Evolutionary conservation across 2,329 filamentous ascomycete genomes (phyloP), one percentile per base, ranked within the genome.

Genomic region (Phaeosphaeriaceae sp.): DNA sequence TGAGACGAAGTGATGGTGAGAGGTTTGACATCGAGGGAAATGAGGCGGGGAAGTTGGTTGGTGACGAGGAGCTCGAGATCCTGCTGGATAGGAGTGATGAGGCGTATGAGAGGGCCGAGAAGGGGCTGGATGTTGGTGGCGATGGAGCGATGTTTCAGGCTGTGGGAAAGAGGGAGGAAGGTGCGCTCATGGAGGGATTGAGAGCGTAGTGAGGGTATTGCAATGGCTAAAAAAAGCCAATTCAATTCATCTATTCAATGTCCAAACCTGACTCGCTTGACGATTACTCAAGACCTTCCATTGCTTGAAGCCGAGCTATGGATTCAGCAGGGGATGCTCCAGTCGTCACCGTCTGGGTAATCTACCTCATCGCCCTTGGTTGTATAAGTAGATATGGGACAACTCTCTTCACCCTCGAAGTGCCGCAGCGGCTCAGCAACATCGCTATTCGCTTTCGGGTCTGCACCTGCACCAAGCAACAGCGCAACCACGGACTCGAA

Each of bases 81-180:
- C 75, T 99, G 52, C 91, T 92, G 46, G 93, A 98, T 78, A 82
- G 93, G 24, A 87, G 84, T 62, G 83, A 85, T 48, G 86, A 88
- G 68, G 88, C 88, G 2, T 90, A 89, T 78, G 86, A 85, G 41
- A 84, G 86, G 54, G 93, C 93, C 1, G 92, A 94, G 58, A 90
- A 87, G 70, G 93, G 93, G 0, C 77, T 91, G 49, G 92, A 92
- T 67, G 85, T 89, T 66, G 88, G 88, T 1, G 89, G 86, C 50
- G 85, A 82, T 7, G 82, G 80, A 0, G 65, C 73, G 48, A 77
- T 81, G 0, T 96, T 93, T 73, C 86, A 86, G 72, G 89, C 93
- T 51, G 91, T 97, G 13, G 92, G 94, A 77, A 96, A 92, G n/a
- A 88, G 86, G 74, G 80, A 80, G 50, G 84, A 85, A 51, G 81